Evolutionary conservation across 2,329 filamentous ascomycete genomes (phyloP).

Genomic region (Trematosphaeria pertusa): DNA sequence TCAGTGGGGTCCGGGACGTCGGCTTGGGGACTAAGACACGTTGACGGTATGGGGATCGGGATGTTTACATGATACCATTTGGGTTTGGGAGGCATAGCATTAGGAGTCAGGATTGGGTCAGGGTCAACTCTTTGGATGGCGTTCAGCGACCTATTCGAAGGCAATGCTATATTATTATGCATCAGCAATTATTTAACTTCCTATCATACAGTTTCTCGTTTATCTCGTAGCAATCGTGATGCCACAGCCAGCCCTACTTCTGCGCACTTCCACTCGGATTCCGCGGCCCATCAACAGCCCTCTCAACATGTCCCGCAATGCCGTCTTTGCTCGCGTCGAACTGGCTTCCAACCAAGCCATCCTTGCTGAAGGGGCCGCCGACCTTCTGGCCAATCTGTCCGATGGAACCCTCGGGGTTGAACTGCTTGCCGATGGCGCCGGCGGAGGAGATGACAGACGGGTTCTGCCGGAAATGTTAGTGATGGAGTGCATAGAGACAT

Average conservation of each 20-base stretch:
- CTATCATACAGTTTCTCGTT: background rate
- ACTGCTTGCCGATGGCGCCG: conserved; percentile 63
- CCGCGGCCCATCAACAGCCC: conserved; percentile 50
- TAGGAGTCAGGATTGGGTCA: no score
- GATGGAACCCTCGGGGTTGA: conserved; percentile 58
- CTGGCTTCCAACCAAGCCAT: conserved; percentile 62
- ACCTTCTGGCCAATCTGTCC: conserved; percentile 60
- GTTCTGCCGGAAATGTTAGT: conserved; percentile 24
- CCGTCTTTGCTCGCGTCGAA: conserved; percentile 61
- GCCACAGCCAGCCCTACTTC: conserved; percentile 21
- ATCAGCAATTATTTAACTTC: no score
- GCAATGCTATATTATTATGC: background rate
- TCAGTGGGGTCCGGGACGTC: conserved; percentile 40
- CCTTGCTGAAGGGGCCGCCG: conserved; percentile 53
- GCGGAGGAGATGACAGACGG: conserved; percentile 55
- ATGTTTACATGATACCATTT: background rate
- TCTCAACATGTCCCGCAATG: conserved; percentile 63
- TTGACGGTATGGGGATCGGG: background rate
- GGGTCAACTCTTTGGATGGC: no score
- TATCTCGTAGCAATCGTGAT: no score
- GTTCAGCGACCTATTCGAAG: background rate
- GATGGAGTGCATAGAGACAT: background rate
- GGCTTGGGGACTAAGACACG: conserved; percentile 34
- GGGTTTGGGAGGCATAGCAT: no score
- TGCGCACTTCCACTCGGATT: conserved; percentile 40